These are phyloP conservation scores for Polyporus arcularius DNA, from an alignment of 768 basidiomycete genomes.

Conservation along the genomic window DNA sequence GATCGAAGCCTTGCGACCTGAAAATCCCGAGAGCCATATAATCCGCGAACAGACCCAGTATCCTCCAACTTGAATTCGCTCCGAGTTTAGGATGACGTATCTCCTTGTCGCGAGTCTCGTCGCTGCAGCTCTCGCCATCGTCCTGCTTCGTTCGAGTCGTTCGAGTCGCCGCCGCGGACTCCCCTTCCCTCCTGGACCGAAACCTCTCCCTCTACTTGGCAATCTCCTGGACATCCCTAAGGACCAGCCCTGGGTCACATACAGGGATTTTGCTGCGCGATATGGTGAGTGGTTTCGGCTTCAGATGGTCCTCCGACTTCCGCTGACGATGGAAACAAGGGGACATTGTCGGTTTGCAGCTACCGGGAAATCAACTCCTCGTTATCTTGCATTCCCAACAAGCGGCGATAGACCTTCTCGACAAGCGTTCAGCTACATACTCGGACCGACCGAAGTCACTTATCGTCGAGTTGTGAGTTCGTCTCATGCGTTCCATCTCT, in stretches of 20 bases:
- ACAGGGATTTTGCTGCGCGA: not conserved
- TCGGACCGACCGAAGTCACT: conserved; percentile 23
- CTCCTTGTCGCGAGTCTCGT: not conserved
- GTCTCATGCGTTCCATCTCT: no score
- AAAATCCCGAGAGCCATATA: no score
- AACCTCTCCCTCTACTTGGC: not conserved
- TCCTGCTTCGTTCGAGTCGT: not conserved
- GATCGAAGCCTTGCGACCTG: no score
- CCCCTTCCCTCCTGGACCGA: not conserved
- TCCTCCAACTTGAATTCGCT: no score
- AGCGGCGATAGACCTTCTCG: conserved; percentile 33
- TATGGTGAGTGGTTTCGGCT: not conserved
- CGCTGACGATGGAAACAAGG: not conserved
- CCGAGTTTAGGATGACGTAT: no score
- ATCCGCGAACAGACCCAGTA: no score
- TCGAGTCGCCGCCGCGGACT: not conserved
- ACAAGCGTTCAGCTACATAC: conserved; percentile 32
- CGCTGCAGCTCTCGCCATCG: not conserved
- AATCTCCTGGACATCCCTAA: not conserved
- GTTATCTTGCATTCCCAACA: conserved; percentile 32
- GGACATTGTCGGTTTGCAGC: conserved; percentile 21
- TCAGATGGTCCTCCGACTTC: no score
- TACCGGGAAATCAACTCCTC: conserved; percentile 15
- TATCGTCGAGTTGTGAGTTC: not conserved
- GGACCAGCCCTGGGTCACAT: not conserved